Evolutionary conservation across 805 yeast species (phyloP), one percentile per base, ranked within the genome.

Genomic region (Debaryomyces maramus): DNA sequence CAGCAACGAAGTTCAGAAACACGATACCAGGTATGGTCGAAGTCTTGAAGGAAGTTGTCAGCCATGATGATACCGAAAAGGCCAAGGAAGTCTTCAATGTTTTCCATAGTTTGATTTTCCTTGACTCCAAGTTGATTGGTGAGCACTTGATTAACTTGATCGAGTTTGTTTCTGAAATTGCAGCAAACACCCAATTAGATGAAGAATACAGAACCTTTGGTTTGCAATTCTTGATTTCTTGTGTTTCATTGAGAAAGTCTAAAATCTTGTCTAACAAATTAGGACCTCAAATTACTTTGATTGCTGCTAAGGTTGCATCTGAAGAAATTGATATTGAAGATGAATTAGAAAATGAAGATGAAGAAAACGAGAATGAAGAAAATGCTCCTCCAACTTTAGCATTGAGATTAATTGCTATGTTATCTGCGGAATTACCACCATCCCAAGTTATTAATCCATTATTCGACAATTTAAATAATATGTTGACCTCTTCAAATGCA

Each of bases 321-420:
- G 96, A 88, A 65, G 81, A 77, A 53, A 62, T 67, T 38, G 95
- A 85, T 53, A 80, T 83, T 40, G 93, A 85, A 50, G 84, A 80
- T 32, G 91, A 85, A 59, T 73, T 85, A 48, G 80, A 80, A 47
- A 82, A 78, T 44, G 91, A 85, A 55, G 90, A 85, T 47, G 96
- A 87, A 58, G 95, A 89, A 53, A 91, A 87, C 51, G 97, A 89
- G 63, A 89, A 88, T 58, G 97, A 89, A 67, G 98, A 91, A 65
- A 85, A 81, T 55, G 77, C 82, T 40, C 95, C 96, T 41, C 65
- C 81, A 32, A 63, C 84, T 36, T 75, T 88, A 49, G 96, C 95
- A 11, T 74, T 89, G 53, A 80, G 96, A 67, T 70, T 91, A 43
- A 63, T 93, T 39, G 85, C 88, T 38, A 78, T 79, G 56, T 80